phyloP scores from a whole-genome alignment of 352 stramenopile species.

The Globisporangium takayamanum region DNA sequence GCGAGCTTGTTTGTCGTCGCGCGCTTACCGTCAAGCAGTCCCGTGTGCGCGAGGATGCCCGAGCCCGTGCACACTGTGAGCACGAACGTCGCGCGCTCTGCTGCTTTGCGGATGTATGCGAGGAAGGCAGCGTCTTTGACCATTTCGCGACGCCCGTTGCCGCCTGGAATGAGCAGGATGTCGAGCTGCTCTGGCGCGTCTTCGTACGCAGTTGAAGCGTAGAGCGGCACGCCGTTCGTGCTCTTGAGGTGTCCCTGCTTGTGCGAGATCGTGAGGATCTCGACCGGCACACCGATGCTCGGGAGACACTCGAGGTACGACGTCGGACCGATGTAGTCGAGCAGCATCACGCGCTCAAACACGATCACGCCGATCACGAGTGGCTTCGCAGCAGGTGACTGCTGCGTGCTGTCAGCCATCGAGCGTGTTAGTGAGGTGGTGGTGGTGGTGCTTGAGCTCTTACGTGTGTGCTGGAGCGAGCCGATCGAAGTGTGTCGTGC shows the following conservation, averaged over 20 bases:
- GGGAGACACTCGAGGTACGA: constrained; percentile 55
- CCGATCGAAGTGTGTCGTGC: too few relatives aligned
- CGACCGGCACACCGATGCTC: constrained; percentile 30
- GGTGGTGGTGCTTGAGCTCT: too few relatives aligned
- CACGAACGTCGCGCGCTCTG: constrained; percentile 9
- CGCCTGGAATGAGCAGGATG: constrained; percentile 18
- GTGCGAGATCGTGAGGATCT: constrained; percentile 46
- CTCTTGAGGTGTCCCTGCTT: constrained; percentile 26
- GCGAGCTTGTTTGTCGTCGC: constrained; percentile 25
- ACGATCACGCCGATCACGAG: constrained; percentile 50
- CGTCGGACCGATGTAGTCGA: constrained; percentile 53
- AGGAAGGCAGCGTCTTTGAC: constrained; percentile 15
- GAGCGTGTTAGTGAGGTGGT: not conserved
- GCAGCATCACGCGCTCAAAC: constrained; percentile 49
- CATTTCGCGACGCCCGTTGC: constrained; percentile 6
- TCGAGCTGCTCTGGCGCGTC: constrained; percentile 19
- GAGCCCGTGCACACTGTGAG: constrained; percentile 24
- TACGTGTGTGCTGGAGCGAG: too few relatives aligned
- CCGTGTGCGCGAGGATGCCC: constrained; percentile 18
- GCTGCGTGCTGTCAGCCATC: not conserved
- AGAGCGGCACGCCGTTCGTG: constrained; percentile 25
- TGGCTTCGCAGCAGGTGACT: not conserved
- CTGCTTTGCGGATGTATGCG: constrained; percentile 13
- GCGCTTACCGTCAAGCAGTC: constrained; percentile 21
- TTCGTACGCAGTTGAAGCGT: constrained; percentile 15